Evolutionary conservation across 1,284 basidiomycete genomes (phyloP).

Genomic region (Melanopsichium pennsylvanicum): DNA sequence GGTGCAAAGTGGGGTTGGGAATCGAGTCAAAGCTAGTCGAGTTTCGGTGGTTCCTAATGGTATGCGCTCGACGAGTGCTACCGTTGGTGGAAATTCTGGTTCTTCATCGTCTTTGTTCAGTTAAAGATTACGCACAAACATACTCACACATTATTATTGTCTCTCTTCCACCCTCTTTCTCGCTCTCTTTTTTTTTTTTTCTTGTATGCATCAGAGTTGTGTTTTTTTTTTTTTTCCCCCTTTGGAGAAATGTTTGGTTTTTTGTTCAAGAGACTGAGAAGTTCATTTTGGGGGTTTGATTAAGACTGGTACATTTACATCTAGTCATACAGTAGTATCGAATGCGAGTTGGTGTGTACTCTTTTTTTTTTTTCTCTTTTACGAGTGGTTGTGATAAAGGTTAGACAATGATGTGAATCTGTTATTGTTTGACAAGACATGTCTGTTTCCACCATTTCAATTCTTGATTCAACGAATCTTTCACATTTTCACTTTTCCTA

Average conservation of each 20-base stretch:
- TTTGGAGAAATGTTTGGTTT: background rate
- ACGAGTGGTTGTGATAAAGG: no score
- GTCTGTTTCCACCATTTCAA: slow-evolving; percentile 17
- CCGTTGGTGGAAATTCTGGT: background rate
- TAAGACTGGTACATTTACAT: no score
- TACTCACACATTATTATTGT: background rate
- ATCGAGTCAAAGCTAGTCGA: slow-evolving; percentile 27
- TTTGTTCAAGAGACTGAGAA: no score
- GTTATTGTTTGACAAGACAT: slow-evolving; percentile 3
- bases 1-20: slow-evolving; percentile 11
- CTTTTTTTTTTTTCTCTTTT: no score
- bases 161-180: no score
- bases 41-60: slow-evolving; percentile 1
- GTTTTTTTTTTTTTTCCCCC: background rate
- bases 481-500: slow-evolving; percentile 21
- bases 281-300: no score
- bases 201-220: no score
- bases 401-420: no score
- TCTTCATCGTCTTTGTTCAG: slow-evolving; percentile 1
- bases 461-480: slow-evolving; percentile 30
- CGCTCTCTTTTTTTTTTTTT: no score
- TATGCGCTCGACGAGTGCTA: background rate
- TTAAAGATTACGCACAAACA: no score
- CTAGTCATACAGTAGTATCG: no score
- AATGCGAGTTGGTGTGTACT: no score